These are phyloP conservation scores for Calocybe gambosa DNA, from an alignment of 1,284 basidiomycete genomes.

Conservation along the genomic window DNA sequence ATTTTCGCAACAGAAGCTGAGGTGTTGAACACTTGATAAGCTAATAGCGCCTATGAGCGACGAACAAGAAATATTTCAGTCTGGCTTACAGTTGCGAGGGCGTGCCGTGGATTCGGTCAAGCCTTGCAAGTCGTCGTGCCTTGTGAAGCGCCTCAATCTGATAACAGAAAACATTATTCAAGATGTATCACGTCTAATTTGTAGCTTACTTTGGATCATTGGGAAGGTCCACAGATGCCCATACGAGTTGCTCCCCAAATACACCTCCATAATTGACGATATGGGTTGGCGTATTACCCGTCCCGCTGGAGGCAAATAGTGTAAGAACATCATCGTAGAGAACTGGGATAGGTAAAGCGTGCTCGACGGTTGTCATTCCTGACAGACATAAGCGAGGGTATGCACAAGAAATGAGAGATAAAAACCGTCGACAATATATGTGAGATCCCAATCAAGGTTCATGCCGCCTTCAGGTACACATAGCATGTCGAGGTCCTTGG, in stretches of 20 bases:
- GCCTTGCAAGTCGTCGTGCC: slow-evolving; percentile 58
- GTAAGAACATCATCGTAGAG: slow-evolving; percentile 65
- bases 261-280: slow-evolving; percentile 68
- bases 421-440: slow-evolving; percentile 66
- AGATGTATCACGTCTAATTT: background rate
- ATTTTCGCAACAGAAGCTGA: slow-evolving; percentile 61
- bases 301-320: slow-evolving; percentile 58
- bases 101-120: slow-evolving; percentile 56
- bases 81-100: slow-evolving; percentile 47
- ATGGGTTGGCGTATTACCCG: slow-evolving; percentile 68
- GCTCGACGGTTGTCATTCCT: slow-evolving; percentile 79
- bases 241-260: slow-evolving; percentile 60
- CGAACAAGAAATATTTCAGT: background rate
- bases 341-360: slow-evolving; percentile 55
- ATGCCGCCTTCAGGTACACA: slow-evolving; percentile 73
- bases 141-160: slow-evolving; percentile 56
- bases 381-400: background rate
- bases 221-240: slow-evolving; percentile 59
- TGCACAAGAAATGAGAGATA: background rate
- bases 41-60: slow-evolving; percentile 27
- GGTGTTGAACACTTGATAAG: slow-evolving; percentile 61
- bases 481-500: slow-evolving; percentile 57
- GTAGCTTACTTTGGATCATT: slow-evolving; percentile 55
- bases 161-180: background rate
- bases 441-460: slow-evolving; percentile 72